Evolutionary conservation across 345 rosid genomes (phyloP).

Genomic region (Gossypium arboreum): DNA sequence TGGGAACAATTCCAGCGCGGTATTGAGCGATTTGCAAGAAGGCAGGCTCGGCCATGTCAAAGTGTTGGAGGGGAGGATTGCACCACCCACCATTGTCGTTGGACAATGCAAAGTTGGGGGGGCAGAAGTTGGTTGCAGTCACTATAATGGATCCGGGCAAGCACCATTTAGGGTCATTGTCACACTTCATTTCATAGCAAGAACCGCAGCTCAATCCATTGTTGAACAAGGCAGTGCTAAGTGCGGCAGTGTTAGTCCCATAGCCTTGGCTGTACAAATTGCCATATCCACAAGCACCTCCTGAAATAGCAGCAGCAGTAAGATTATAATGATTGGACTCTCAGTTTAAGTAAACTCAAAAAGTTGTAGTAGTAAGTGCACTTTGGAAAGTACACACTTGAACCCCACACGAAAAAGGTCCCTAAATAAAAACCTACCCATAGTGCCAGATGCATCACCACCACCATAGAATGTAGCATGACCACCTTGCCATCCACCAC

Average conservation of each 20-base stretch:
- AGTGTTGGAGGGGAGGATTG: slow-evolving; percentile 95
- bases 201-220: slow-evolving; percentile 74
- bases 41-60: slow-evolving; percentile 93
- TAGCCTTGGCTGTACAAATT: slow-evolving; percentile 69
- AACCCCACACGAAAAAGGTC: not conserved
- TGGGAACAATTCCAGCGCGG: slow-evolving; percentile 88
- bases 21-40: slow-evolving; percentile 91
- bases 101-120: slow-evolving; percentile 65
- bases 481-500: slow-evolving; percentile 70
- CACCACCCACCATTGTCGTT: slow-evolving; percentile 98
- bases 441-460: slow-evolving; percentile 76
- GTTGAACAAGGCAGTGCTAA: slow-evolving; percentile 77
- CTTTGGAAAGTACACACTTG: not conserved
- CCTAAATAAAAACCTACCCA: slow-evolving; percentile 47
- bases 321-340: not conserved
- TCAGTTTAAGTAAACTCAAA: not conserved
- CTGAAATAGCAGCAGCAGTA: slow-evolving; percentile 27
- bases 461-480: slow-evolving; percentile 87
- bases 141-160: slow-evolving; percentile 57
- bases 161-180: slow-evolving; percentile 66
- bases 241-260: slow-evolving; percentile 75
- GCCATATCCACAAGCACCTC: slow-evolving; percentile 85
- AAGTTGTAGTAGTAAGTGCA: not conserved
- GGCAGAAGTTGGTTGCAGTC: slow-evolving; percentile 87
- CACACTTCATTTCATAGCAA: slow-evolving; percentile 70